Base-by-base conservation (phyloP, 1,284 basidiomycete species). In the Cutaneotrichosporon curvatum region DNA sequence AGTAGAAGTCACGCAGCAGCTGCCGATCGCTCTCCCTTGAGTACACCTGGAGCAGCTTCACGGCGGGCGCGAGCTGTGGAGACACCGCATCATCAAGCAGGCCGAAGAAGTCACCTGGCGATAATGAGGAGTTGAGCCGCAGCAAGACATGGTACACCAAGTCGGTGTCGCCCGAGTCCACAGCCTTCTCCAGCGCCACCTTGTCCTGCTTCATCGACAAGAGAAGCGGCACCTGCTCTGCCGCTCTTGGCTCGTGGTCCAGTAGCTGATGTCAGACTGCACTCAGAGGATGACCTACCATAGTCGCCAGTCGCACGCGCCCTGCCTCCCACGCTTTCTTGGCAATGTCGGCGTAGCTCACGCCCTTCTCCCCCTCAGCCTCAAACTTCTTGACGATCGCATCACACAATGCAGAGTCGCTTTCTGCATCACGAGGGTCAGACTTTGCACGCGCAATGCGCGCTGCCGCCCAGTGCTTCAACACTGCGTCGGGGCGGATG, bases 281-380 rank as follows among this genome's bases (percentile, higher is more conserved):
- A n/a, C 25, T 23, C 11, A 10, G 11, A 33, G 20, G 2, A 3
- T 10, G 12, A 8, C 10, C 14, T 4, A 89, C 86, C 79, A 85
- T 86, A 0, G 91, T 96, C 1, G 94, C 95, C 31, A 99, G 74
- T 33, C 82, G 79, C 0, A 80, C 78, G 40, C 90, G 74, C 0
- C 95, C 94, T 3, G 84, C 82, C 65, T 91, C 86, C 91, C 91
- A 97, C 18, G 94, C 92, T 34, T 83, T 82, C 68, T 82, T 82
- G 1, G 95, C 92, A 58, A 98, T 92, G 55, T 96, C 94, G 10
- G 92, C 90, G 67, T 90, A 96, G 63, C 87, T 90, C 20, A 95
- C 86, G 3, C 70, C 63, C 55, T 63, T 67, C 49, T 69, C 67
- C 1, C 71, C 73, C 43, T 55, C 81, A 74, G 34, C 78, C 75